phyloP scores from a whole-genome alignment of 1,284 basidiomycete species.

The Spongispora temasekensis region DNA sequence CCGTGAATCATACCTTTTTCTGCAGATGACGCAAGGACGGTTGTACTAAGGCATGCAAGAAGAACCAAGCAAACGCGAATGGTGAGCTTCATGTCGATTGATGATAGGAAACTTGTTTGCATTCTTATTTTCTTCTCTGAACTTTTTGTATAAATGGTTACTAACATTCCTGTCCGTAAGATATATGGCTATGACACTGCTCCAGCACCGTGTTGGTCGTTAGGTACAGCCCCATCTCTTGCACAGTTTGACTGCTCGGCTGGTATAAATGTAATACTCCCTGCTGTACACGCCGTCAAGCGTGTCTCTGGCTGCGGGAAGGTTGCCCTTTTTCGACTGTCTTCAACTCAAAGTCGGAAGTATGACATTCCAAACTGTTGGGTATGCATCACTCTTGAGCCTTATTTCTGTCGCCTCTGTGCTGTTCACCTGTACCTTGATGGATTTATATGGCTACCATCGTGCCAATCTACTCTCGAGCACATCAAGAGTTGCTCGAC shows the following conservation, averaged over 20 bases:
- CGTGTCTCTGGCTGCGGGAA: too few species aligned
- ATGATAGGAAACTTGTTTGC: not conserved
- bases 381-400: not conserved
- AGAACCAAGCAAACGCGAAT: not conserved
- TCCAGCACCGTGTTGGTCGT: not conserved
- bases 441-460: not conserved
- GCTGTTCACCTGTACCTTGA: not conserved
- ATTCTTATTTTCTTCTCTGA: not conserved
- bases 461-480: not conserved
- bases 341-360: not conserved
- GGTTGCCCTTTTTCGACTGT: too few species aligned
- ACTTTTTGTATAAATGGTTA: not conserved
- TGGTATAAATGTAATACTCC: too few species aligned
- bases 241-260: not conserved
- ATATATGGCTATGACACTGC: too few species aligned
- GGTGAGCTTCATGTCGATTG: conserved; percentile 2
- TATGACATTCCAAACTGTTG: not conserved
- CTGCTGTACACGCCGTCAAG: not conserved
- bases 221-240: not conserved
- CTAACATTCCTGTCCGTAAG: too few species aligned
- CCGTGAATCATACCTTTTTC: not conserved
- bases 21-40: not conserved
- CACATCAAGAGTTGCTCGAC: not conserved
- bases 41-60: conserved; percentile 2
- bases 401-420: not conserved